Evolutionary conservation across 192 early-diverging fungal genomes (phyloP).

Genomic region (Backusella circina): DNA sequence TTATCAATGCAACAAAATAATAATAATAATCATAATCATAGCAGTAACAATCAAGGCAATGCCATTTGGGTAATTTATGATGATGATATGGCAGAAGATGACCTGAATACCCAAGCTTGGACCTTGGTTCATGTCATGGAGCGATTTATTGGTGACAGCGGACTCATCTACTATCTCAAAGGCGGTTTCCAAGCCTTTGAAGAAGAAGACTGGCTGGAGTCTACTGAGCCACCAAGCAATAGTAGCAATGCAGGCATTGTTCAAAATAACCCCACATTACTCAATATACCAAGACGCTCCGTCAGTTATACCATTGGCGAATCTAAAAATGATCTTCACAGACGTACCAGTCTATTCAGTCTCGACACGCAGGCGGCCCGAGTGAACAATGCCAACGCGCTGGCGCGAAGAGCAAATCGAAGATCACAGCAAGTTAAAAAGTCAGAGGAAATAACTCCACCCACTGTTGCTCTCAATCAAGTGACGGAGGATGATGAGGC

Average conservation of each 20-base stretch:
- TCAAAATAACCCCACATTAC: neutral
- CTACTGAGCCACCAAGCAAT: neutral
- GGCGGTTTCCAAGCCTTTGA: conserved; percentile 51
- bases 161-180: conserved; percentile 37
- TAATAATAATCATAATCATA: neutral
- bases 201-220: conserved; percentile 2
- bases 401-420: conserved; percentile 20
- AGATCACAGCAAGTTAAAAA: conserved; percentile 5
- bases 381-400: conserved; percentile 20
- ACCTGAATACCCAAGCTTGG: conserved; percentile 44
- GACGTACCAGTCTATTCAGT: conserved; percentile 16
- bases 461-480: neutral
- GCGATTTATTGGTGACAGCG: conserved; percentile 16
- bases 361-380: conserved; percentile 26
- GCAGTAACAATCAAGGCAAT: neutral
- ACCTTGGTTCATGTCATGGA: conserved; percentile 47
- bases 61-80: conserved; percentile 40
- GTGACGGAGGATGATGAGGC: neutral
- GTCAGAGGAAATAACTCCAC: neutral
- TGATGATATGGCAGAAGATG: conserved; percentile 41
- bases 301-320: conserved; percentile 15
- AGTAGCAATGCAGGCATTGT: neutral
- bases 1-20: neutral
- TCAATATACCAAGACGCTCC: conserved; percentile 8
- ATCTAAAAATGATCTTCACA: neutral